These are phyloP conservation scores for Phytopythium delawarense DNA, from an alignment of 352 stramenopile genomes.

Conservation along the genomic window DNA sequence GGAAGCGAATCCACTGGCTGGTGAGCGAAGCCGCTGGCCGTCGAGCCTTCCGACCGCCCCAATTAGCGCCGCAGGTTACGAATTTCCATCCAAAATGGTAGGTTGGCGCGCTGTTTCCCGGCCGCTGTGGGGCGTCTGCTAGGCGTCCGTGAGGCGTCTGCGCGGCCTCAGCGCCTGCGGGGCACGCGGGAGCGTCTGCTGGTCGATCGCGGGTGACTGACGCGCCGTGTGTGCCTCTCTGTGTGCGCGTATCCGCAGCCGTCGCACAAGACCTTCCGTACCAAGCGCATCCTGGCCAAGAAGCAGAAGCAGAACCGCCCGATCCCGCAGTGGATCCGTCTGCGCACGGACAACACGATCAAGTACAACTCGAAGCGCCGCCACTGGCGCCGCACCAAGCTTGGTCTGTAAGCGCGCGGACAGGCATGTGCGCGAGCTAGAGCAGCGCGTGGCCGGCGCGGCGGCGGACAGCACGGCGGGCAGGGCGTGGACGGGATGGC, in stretches of 20 bases:
- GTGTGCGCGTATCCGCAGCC: constrained; percentile 57
- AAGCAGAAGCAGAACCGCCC: constrained; percentile 99
- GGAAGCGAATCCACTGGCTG: constrained; percentile 9
- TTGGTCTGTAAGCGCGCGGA: constrained; percentile 94
- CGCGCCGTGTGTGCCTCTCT: not conserved
- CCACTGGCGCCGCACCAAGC: constrained; percentile 99
- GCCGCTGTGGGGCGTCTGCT: too few species aligned
- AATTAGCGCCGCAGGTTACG: constrained; percentile 6
- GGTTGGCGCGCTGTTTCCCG: not conserved
- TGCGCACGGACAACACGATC: constrained; percentile 99
- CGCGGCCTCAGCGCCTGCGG: too few species aligned
- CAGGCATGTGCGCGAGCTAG: constrained; percentile 7
- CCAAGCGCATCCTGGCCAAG: constrained; percentile 99
- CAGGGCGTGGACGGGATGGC: not conserved
- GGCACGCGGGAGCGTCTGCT: too few species aligned
- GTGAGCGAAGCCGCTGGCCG: not conserved
- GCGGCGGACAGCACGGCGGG: not conserved
- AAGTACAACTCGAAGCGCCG: constrained; percentile 99
- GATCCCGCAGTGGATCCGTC: constrained; percentile 99
- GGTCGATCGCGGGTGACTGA: not conserved
- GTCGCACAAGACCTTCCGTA: constrained; percentile 99
- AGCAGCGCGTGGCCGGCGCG: not conserved
- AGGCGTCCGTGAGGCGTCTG: too few species aligned
- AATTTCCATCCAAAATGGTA: constrained; percentile 13
- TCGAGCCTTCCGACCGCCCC: not conserved